Base-by-base conservation (phyloP, 805 yeast species). In the Torulaspora maleeae region DNA sequence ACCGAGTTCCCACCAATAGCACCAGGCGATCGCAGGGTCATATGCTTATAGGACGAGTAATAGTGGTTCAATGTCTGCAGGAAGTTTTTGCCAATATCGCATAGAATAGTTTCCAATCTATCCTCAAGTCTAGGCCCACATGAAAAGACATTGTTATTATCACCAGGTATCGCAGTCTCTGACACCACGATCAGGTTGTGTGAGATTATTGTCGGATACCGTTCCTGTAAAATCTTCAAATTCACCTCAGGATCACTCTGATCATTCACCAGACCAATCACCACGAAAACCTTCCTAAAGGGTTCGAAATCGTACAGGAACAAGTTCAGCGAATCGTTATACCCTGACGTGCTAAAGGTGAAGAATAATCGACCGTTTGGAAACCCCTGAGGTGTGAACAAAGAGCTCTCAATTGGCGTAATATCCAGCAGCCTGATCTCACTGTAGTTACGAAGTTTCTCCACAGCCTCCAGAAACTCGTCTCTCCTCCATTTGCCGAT, bases 241-340 rank as follows among this genome's bases (percentile, higher is more conserved):
- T 67, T 62, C 1, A 52, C 52, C 2, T 55, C 54, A 11, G 59
- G 52, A 32, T 54, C 51, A 46, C 54, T 44, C 4, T 46, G 49
- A 46, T 61, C 64, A 42, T 63, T 62, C 4, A 56, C 61, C 20
- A 79, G 52, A 3, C 80, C 83, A 36, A 79, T 60, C 4, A 82
- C 80, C 6, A 83, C 72, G 54, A 87, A 78, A 0, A 85, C 79
- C 59, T 88, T 87, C 41, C 97, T 68, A 64, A 77, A 88, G 1
- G 96, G 95, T 66, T 93, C 97, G 51, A 91, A 80, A 63, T 91
- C 98, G 54, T 84, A 86, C 34, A 91, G 69, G 43, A 84, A 82
- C 5, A 81, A 65, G 22, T 83, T 74, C 33, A 78, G 80, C n/a
- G 72, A 73, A 44, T 78, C 82, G 1, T 75, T 49, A 17, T 54